Evolutionary conservation across 1,284 basidiomycete species (phyloP), one percentile per base, ranked within the genome.

Genomic region (Golubevia sp.): DNA sequence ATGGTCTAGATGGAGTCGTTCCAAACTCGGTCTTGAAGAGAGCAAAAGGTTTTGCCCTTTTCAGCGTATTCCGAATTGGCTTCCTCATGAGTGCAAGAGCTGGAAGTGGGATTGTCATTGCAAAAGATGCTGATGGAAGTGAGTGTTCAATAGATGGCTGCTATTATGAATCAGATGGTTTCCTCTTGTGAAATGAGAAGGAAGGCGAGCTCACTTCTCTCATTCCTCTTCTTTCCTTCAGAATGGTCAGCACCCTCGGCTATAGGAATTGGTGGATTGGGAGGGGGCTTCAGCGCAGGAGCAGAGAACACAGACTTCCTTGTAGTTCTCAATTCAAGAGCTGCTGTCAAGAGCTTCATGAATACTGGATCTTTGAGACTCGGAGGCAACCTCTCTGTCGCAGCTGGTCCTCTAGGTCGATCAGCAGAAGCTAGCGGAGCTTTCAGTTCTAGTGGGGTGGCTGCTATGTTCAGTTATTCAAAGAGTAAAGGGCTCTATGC

Each of bases 241-340:
- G 92, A 89, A 53, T 98, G 94, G 94, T 94, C 92, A 53, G 90
- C 94, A 25, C 95, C 96, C 2, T 92, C 91, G 77, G 97, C 95
- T 0, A 96, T 98, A 60, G 95, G 94, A 21, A 91, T 94, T n/a
- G 96, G 92, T 3, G 84, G 84, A 49, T 74, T 83, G 11, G 96
- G 96, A 0, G 84, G 97, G 11, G 96, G 96, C 2, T 88, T 97
- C 38, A 78, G 74, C 49, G 79, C 68, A 25, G 92, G 91, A 20
- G 91, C 92, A 62, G 92, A 95, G 83, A 89, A 97, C 85, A 97
- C 96, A 0, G 97, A 99, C 80, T 97, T 98, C 77, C 86, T 99
- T 60, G 88, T 98, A 63, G 91, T 98, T n/a, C 64, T 81, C 56
- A 81, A 86, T 79, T 87, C 85, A 30, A 76, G 83, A 52, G 71